Evolutionary conservation across 306 rosid species (phyloP), one percentile per base, ranked within the genome.

Genomic region (Crataegus laevigata): DNA sequence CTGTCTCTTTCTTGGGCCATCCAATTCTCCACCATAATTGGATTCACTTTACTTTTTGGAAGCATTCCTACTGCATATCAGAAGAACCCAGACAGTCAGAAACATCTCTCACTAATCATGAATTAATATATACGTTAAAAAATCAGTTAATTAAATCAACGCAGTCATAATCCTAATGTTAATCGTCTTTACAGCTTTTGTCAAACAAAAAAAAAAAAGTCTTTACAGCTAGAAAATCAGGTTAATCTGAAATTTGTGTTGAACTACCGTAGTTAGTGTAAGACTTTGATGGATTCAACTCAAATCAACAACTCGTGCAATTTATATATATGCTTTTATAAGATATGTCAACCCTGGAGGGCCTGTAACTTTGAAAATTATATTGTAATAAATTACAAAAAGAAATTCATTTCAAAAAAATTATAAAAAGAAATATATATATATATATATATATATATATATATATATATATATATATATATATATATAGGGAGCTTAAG

Each of bases 31-130:
- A 88, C 80, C 67, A 78, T 81, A 77, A 72, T 88, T 68, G 82
- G 68, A 81, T 80, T 81, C 69, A 89, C 96, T 80, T 78, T 86
- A n/a, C 40, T 77, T 82, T 73, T 86, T 66, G 96, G 96, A 57
- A 90, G 66, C 93, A 79, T 77, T 83, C 96, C 91, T 83, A 88
- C 96, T 82, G 29, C 25, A 54, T 6, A 21, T 47, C 54, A 47
- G 54, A 47, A 47, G 18, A 47, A 47, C 54, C 54, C 15, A 47
- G 54, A 15, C 54, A 47, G 17, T 5, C 54, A 47, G 21, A 47
- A 47, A 47, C 18, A 47, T 47, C 54, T 47, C 21, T 47, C 18
- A 17, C 21, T 50, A 54, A 54, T 54, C 26, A 54, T 54, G 12
- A 21, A n/a, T 22, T 58, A 24, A 58, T 17, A n/a, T 9, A 58